Evolutionary conservation across 148 eudicot genomes (phyloP).

Genomic region (Rhododendron ovatum): DNA sequence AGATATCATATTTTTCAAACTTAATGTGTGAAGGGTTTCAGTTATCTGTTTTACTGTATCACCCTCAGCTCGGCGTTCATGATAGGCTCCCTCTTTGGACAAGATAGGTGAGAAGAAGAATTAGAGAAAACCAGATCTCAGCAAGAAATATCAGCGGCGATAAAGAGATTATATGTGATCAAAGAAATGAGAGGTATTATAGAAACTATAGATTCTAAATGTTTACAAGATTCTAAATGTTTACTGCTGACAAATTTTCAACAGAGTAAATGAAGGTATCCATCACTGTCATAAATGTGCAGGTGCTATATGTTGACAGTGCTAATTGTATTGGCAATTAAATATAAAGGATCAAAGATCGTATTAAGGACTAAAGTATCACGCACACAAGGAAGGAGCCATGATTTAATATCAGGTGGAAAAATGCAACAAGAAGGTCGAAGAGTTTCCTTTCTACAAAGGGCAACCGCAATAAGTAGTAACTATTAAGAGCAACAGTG

Average conservation of each 20-base stretch:
- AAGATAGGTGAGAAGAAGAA: neutral
- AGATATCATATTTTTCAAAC: neutral
- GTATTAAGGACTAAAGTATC: neutral
- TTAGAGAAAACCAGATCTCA: neutral
- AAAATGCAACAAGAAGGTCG: neutral
- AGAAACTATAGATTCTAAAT: neutral
- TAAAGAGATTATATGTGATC: neutral
- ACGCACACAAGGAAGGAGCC: neutral
- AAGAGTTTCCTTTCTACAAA: neutral
- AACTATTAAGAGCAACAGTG: neutral
- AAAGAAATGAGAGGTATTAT: neutral
- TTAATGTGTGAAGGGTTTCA: neutral
- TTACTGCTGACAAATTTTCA: neutral
- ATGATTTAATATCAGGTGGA: neutral
- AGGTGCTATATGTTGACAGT: neutral
- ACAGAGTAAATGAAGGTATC: too few species aligned
- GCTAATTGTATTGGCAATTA: neutral
- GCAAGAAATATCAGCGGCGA: neutral
- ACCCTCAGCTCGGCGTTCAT: neutral
- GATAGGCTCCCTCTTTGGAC: neutral
- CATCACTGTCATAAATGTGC: neutral
- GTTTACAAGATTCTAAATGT: neutral
- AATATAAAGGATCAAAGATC: neutral
- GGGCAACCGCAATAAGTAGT: neutral
- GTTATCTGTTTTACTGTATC: neutral